These are phyloP conservation scores for Apiotrichum akiyoshidainum DNA, from an alignment of 1,284 basidiomycete genomes.

Conservation along the genomic window DNA sequence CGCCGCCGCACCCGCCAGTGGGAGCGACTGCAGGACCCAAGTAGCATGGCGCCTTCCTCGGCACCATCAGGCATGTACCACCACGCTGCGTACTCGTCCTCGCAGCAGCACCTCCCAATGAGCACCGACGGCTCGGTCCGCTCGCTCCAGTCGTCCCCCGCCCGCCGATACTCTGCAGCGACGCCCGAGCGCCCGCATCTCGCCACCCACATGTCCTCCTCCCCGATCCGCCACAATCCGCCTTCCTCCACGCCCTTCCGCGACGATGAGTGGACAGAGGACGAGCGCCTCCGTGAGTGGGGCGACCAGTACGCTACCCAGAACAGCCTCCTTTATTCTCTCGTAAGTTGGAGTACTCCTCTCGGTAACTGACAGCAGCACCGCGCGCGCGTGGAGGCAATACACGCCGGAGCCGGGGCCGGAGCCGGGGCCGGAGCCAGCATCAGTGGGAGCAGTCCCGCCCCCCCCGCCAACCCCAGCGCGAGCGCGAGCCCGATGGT, in stretches of 20 bases:
- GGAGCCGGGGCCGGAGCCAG: background rate
- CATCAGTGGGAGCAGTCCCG: too few relatives aligned
- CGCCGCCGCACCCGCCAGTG: conserved; percentile 19
- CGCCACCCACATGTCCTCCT: conserved; percentile 13
- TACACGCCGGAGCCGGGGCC: background rate
- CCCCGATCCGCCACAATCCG: conserved; percentile 20
- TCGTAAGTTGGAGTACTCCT: conserved; percentile 10
- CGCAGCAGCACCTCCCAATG: background rate
- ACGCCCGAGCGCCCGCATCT: conserved; percentile 1
- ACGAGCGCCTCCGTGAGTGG: conserved; percentile 24
- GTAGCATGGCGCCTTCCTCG: background rate
- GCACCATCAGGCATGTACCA: conserved; percentile 4
- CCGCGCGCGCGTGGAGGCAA: conserved; percentile 3
- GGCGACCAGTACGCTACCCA: conserved; percentile 21
- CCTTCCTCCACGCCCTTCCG: conserved; percentile 21
- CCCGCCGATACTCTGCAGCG: background rate
- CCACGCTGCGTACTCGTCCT: background rate
- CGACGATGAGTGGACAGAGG: conserved; percentile 16
- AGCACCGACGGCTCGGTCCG: background rate
- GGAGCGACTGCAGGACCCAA: conserved; percentile 20
- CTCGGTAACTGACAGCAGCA: background rate
- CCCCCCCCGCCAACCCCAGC: too few relatives aligned
- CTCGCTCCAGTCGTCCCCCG: background rate
- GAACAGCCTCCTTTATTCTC: conserved; percentile 20
- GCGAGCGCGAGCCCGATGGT: background rate